Conservation (phyloP, 768 basidiomycete species). For the Russula sp. region DNA sequence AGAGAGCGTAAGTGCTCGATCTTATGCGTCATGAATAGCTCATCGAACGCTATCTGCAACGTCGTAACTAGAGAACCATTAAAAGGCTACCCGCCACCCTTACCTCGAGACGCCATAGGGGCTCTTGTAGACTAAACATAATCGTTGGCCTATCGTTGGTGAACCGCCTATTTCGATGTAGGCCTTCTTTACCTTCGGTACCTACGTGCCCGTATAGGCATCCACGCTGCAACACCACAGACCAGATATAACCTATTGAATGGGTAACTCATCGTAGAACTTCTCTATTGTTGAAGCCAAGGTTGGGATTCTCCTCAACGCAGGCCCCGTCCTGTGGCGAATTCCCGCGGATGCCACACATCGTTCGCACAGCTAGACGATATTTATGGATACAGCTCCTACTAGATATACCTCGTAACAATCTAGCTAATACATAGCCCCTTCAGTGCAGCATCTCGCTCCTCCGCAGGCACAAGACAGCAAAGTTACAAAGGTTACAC, state of each 20-base stretch:
- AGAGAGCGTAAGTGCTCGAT: constrained; percentile 57
- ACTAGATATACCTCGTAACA: too few relatives aligned
- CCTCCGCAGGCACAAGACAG: neutral
- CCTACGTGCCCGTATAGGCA: neutral
- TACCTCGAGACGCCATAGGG: constrained; percentile 3
- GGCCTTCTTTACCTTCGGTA: neutral
- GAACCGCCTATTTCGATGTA: too few relatives aligned
- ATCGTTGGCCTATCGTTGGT: too few relatives aligned
- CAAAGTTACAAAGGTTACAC: too few relatives aligned
- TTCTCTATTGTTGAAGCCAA: too few relatives aligned
- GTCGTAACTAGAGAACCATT: constrained; percentile 41
- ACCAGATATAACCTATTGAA: neutral
- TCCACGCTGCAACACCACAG: neutral
- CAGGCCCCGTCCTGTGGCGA: neutral
- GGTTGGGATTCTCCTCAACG: neutral
- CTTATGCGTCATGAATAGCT: neutral
- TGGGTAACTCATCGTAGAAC: neutral
- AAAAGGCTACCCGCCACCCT: constrained; percentile 40
- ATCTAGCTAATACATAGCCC: too few relatives aligned
- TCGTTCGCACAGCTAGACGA: too few relatives aligned
- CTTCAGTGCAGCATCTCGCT: neutral
- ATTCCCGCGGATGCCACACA: too few relatives aligned
- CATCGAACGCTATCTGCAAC: neutral
- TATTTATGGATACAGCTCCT: too few relatives aligned
- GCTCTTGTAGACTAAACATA: constrained; percentile 2